Evolutionary conservation across 2,329 filamentous ascomycete genomes (phyloP).

Genomic region (Colletotrichum agaves): DNA sequence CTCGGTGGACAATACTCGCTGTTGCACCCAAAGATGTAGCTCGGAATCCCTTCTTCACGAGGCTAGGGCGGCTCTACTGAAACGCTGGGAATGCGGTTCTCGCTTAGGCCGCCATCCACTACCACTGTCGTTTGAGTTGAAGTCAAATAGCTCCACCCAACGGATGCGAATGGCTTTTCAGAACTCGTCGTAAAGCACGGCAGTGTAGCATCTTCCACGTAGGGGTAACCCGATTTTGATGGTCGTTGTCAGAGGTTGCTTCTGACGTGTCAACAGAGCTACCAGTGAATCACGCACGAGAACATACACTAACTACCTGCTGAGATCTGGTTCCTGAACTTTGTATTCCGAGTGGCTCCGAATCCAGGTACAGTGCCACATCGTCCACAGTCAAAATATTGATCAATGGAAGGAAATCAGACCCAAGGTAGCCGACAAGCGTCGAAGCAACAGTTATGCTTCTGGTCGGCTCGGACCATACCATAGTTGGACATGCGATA

Average conservation of each 20-base stretch:
- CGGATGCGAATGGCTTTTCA: constrained; percentile 7
- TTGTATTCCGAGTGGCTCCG: too few species aligned
- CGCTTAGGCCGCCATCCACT: constrained; percentile 32
- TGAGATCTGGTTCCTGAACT: too few species aligned
- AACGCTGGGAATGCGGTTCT: constrained; percentile 31
- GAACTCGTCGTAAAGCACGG: neutral
- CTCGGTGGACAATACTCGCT: neutral
- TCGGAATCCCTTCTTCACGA: neutral
- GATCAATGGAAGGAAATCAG: neutral
- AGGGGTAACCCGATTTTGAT: neutral
- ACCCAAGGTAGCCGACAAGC: constrained; percentile 4
- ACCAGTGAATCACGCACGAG: too few species aligned
- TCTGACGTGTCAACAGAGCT: too few species aligned
- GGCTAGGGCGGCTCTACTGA: constrained; percentile 23
- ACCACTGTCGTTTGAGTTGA: constrained; percentile 20
- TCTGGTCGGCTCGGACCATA: constrained; percentile 10
- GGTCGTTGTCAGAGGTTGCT: too few species aligned
- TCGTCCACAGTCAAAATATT: too few species aligned
- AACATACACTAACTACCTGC: too few species aligned
- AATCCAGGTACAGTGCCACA: too few species aligned
- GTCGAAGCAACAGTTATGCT: neutral
- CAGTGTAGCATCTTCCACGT: neutral
- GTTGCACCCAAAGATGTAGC: neutral
- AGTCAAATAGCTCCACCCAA: constrained; percentile 19
- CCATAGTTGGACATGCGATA: constrained; percentile 24